A percentile compares a stretch with the other conserved stretches of the same genome.
Conservation (phyloP, 176 grass and related monocot species). For the Oryza meyeriana region DNA sequence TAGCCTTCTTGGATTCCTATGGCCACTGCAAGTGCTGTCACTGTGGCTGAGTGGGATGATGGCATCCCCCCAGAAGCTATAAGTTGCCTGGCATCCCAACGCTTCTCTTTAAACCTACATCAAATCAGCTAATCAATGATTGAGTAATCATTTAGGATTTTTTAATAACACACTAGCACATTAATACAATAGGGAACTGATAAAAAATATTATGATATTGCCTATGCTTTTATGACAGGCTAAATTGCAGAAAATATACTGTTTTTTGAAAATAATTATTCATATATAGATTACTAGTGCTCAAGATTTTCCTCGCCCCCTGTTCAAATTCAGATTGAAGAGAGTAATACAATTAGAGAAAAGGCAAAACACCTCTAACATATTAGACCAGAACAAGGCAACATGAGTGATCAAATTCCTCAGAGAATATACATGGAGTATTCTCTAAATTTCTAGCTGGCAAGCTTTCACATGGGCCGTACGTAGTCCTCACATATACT, state of each 20-base stretch:
- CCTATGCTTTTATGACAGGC: not conserved
- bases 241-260: not conserved
- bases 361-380: slow-evolving; percentile 9
- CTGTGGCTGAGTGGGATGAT: slow-evolving; percentile 94
- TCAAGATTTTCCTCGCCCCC: not conserved
- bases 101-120: slow-evolving; percentile 82
- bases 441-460: not conserved
- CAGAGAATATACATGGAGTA: not conserved
- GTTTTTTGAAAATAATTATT: not conserved
- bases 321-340: not conserved
- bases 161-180: not conserved
- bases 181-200: not conserved
- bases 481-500: not conserved
- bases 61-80: slow-evolving; percentile 97
- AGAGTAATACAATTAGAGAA: not conserved
- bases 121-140: slow-evolving; percentile 15
- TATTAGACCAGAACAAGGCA: not conserved
- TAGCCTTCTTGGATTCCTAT: slow-evolving; percentile 86
- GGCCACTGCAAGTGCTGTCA: slow-evolving; percentile 79
- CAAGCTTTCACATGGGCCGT: not conserved
- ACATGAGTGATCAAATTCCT: not conserved
- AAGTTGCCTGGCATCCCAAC: slow-evolving; percentile 84
- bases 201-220: not conserved
- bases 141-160: not conserved
- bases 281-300: not conserved